Conservation (phyloP, 345 rosid species). For the Bruguiera sexangula region DNA sequence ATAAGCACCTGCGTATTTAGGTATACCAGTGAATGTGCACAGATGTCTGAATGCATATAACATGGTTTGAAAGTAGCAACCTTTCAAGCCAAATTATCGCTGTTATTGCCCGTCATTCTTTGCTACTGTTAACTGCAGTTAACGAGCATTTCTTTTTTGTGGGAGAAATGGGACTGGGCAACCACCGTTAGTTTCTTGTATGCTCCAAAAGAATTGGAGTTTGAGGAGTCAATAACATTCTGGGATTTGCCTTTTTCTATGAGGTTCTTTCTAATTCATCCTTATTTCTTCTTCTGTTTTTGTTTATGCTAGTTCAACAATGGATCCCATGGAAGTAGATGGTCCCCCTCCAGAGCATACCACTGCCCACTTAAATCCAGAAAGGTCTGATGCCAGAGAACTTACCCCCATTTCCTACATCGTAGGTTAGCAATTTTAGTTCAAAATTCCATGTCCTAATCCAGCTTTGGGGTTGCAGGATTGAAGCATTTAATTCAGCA, state of each 20-base stretch:
- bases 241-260: not conserved
- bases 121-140: not conserved
- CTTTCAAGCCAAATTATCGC: not conserved
- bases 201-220: too few species aligned
- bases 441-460: not conserved
- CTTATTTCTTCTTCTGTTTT: not conserved
- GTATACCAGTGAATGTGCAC: too few species aligned
- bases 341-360: constrained; percentile 51
- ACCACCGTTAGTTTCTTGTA: too few species aligned
- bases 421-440: not conserved
- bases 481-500: constrained; percentile 63
- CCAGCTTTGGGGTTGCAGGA: constrained; percentile 31
- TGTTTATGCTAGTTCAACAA: constrained; percentile 2
- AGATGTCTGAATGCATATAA: not conserved
- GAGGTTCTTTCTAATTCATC: not conserved
- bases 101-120: not conserved
- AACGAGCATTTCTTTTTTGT: too few species aligned
- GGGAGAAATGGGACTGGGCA: too few species aligned
- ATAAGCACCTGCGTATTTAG: not conserved
- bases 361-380: constrained; percentile 43
- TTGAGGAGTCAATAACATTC: too few species aligned
- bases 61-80: not conserved
- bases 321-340: constrained; percentile 83
- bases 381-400: constrained; percentile 43
- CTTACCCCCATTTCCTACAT: not conserved